A percentile compares a stretch with the other conserved stretches of the same genome.
These are phyloP conservation scores for Euphorbia tirucalli DNA, from an alignment of 345 rosid genomes.

Conservation along the genomic window DNA sequence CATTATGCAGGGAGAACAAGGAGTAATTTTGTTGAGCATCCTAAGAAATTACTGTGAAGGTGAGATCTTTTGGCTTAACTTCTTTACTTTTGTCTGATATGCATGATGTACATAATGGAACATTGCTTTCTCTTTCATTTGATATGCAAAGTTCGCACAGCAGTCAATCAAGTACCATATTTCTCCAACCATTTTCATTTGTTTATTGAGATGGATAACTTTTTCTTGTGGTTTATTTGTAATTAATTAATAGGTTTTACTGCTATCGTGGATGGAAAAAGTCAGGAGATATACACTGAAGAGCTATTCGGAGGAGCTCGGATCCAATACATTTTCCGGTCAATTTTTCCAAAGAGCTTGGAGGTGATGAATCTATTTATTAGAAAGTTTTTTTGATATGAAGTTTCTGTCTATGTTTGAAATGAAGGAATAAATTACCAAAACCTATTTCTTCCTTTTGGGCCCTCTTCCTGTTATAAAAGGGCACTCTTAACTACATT, in stretches of 20 bases:
- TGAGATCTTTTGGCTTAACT: constrained; percentile 10
- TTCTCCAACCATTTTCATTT: not conserved
- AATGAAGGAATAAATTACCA: no score
- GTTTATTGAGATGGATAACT: not conserved
- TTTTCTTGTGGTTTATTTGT: constrained; percentile 1
- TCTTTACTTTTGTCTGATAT: not conserved
- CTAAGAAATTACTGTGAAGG: constrained; percentile 39
- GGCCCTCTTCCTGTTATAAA: not conserved
- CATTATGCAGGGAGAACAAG: constrained; percentile 38
- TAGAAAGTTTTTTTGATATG: not conserved
- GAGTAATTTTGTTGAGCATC: constrained; percentile 33
- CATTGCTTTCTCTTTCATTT: not conserved
- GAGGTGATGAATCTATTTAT: constrained; percentile 42
- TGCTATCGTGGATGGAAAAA: constrained; percentile 62
- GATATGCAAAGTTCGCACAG: not conserved
- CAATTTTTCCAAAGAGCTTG: constrained; percentile 64
- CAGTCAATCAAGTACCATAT: not conserved
- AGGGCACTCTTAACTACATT: not conserved
- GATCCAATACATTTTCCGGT: constrained; percentile 61
- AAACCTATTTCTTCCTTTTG: no score
- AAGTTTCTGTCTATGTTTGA: no score
- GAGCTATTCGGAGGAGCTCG: constrained; percentile 73
- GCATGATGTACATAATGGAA: not conserved
- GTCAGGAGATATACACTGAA: constrained; percentile 55
- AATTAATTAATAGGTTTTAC: constrained; percentile 42